Evolutionary conservation across 169 alveolate genomes (phyloP).

Genomic region (Plasmodium inui): DNA sequence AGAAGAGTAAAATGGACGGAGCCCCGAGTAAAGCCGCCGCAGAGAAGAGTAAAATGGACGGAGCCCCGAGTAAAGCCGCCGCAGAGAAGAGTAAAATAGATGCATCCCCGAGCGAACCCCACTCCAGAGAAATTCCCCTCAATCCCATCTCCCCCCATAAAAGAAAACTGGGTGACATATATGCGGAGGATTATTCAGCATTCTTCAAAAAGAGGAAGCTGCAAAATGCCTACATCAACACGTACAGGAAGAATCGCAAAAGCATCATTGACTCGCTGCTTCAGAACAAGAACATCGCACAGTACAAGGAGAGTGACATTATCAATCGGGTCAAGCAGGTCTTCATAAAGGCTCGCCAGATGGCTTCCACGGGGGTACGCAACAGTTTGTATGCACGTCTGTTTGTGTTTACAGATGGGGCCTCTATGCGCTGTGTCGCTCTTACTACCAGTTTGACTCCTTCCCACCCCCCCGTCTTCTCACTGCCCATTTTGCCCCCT

Average conservation of each 20-base stretch:
- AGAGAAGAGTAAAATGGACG: neutral
- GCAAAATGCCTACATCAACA: slow-evolving; percentile 45
- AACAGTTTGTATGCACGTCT: too few species aligned
- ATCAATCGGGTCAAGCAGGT: slow-evolving; percentile 55
- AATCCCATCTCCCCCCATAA: neutral
- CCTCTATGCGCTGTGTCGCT: neutral
- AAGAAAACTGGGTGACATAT: neutral
- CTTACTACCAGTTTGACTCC: neutral
- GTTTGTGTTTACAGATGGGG: neutral
- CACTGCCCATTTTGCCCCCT: neutral
- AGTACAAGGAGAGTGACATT: slow-evolving; percentile 57
- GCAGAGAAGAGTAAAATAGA: neutral
- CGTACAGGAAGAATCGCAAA: slow-evolving; percentile 64
- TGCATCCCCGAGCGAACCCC: neutral
- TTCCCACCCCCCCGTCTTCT: neutral
- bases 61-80: neutral
- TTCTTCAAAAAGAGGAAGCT: slow-evolving; percentile 57
- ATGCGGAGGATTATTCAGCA: slow-evolving; percentile 5
- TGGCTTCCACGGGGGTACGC: slow-evolving; percentile 70
- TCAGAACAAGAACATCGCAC: slow-evolving; percentile 27
- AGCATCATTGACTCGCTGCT: slow-evolving; percentile 23
- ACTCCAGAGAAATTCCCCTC: neutral
- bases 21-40: neutral
- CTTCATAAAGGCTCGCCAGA: slow-evolving; percentile 44
- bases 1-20: neutral